Conservation (phyloP, 192 early-diverging fungal species). For the Phycomyces blakesleeanus region DNA sequence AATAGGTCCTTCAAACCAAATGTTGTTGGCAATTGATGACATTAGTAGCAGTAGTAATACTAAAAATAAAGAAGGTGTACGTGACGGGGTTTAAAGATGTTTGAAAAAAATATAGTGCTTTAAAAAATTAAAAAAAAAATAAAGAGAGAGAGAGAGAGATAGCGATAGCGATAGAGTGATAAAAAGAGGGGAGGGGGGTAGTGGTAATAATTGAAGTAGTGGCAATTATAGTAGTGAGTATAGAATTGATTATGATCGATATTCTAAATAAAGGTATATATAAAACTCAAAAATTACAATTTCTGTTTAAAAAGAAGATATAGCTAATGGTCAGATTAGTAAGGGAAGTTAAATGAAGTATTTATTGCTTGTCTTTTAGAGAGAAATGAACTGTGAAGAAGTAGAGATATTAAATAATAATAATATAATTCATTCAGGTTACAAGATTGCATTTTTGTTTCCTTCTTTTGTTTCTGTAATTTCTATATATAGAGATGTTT, state of each 20-base stretch:
- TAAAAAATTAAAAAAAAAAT: not conserved
- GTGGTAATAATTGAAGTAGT: too few relatives aligned
- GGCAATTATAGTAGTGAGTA: too few relatives aligned
- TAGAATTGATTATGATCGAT: not conserved
- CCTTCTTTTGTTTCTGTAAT: too few relatives aligned
- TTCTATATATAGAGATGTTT: too few relatives aligned
- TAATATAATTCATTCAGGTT: too few relatives aligned
- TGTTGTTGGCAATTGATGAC: not conserved
- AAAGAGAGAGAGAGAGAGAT: not conserved
- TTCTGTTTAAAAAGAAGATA: not conserved
- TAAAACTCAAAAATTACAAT: not conserved
- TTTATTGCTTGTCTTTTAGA: not conserved
- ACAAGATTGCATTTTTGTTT: too few relatives aligned
- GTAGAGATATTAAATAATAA: too few relatives aligned
- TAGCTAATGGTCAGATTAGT: not conserved
- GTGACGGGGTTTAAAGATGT: not conserved
- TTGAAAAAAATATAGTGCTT: too few relatives aligned
- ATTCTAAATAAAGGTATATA: not conserved
- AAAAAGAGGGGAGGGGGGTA: not conserved
- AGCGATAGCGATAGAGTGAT: too few relatives aligned
- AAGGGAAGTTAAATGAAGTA: not conserved
- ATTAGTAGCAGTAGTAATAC: not conserved
- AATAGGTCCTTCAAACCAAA: slow-evolving; percentile 30
- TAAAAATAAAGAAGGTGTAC: not conserved
- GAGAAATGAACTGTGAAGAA: not conserved